Conservation (phyloP, 805 yeast genomes). For the Torulaspora maleeae region DNA sequence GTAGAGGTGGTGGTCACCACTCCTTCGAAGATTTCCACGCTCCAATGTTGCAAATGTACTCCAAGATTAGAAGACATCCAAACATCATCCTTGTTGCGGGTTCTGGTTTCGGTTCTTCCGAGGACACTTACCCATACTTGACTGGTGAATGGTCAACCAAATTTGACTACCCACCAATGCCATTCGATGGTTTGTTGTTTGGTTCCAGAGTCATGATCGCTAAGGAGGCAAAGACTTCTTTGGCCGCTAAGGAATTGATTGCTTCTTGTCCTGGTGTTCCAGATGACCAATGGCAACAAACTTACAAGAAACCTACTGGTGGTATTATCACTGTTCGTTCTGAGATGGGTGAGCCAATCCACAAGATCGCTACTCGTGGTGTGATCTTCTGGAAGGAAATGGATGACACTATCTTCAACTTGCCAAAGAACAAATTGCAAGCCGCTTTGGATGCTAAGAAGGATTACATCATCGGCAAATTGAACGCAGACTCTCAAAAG, state of each 20-base stretch:
- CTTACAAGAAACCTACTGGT: constrained; percentile 93
- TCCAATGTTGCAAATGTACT: constrained; percentile 92
- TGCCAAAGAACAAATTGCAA: constrained; percentile 83
- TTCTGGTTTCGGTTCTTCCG: constrained; percentile 96
- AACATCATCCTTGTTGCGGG: constrained; percentile 93
- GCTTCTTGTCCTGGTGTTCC: constrained; percentile 86
- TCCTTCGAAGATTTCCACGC: constrained; percentile 99
- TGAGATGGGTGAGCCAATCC: constrained; percentile 99
- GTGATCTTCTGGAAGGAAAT: constrained; percentile 95
- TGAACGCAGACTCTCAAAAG: constrained; percentile 94
- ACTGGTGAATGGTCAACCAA: constrained; percentile 94
- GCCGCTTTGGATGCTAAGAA: constrained; percentile 79
- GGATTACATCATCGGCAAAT: constrained; percentile 75
- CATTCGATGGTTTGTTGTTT: constrained; percentile 92
- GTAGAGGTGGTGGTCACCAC: constrained; percentile 99
- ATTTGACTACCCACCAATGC: constrained; percentile 95
- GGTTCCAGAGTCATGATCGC: constrained; percentile 98
- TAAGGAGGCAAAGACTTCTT: constrained; percentile 90
- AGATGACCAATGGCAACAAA: constrained; percentile 86
- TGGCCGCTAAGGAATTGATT: constrained; percentile 89
- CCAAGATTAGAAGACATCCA: constrained; percentile 84
- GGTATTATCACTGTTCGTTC: constrained; percentile 95
- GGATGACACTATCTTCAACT: constrained; percentile 86
- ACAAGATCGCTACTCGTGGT: constrained; percentile 97
- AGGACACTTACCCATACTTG: constrained; percentile 94